These are phyloP conservation scores for Chlorella sp. DNA, from an alignment of 139 green algal species.

Conservation along the genomic window DNA sequence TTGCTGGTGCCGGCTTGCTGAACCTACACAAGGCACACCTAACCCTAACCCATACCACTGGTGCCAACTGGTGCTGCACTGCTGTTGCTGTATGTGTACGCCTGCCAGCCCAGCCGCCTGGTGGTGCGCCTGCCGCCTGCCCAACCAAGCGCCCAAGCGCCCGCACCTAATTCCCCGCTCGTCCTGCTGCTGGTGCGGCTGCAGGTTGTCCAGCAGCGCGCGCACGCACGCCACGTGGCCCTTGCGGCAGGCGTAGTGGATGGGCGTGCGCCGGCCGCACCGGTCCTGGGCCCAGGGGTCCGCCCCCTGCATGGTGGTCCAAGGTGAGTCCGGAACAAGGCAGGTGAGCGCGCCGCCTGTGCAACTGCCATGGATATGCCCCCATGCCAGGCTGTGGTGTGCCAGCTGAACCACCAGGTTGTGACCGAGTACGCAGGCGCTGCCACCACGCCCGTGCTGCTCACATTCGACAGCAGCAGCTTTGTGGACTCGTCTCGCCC, in stretches of 20 bases:
- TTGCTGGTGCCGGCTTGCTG: background rate
- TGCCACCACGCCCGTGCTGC: background rate
- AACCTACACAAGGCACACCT: too few species aligned
- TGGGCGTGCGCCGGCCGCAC: constrained; percentile 24
- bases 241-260: constrained; percentile 39
- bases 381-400: background rate
- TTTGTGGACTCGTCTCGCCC: constrained; percentile 12
- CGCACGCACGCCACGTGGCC: constrained; percentile 13
- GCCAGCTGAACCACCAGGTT: background rate
- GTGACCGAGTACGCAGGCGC: background rate
- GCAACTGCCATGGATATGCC: background rate
- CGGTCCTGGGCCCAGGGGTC: constrained; percentile 37
- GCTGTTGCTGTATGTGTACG: too few species aligned
- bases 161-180: background rate
- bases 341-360: background rate
- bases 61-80: too few species aligned
- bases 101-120: too few species aligned
- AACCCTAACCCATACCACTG: too few species aligned
- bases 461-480: constrained; percentile 24
- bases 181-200: background rate
- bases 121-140: too few species aligned
- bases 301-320: constrained; percentile 23
- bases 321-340: background rate
- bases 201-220: constrained; percentile 19
- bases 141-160: too few species aligned